Percentiles rank a stretch among this genome's conserved stretches.
phyloP scores from a whole-genome alignment of 108 stramenopile species.

The Phaeodactylum tricornutum region DNA sequence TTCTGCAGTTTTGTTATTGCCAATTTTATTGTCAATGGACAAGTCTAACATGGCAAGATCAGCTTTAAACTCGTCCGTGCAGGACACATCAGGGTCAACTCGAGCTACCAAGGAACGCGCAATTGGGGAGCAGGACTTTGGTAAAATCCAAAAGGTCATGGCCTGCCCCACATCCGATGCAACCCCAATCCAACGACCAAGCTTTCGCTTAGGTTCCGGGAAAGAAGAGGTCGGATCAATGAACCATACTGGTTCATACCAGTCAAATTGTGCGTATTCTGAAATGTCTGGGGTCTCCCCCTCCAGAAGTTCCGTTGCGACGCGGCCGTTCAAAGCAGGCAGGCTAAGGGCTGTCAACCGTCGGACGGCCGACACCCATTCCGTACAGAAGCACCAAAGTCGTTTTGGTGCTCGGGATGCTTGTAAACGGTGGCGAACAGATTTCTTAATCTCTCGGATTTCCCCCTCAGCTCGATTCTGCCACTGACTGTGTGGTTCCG shows the following conservation, averaged over 20 bases:
- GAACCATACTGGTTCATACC: conserved; percentile 31
- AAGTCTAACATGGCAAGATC: too few relatives aligned
- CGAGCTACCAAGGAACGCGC: too few relatives aligned
- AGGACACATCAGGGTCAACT: too few relatives aligned
- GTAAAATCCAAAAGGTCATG: conserved; percentile 24
- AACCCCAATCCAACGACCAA: conserved; percentile 27
- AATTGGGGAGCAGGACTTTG: too few relatives aligned
- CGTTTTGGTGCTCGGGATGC: too few relatives aligned
- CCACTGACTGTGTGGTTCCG: not conserved
- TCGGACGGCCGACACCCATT: conserved; percentile 4
- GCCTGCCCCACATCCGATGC: conserved; percentile 15
- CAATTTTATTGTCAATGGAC: too few relatives aligned
- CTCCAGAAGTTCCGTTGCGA: conserved; percentile 14
- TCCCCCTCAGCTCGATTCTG: not conserved
- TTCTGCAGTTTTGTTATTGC: too few relatives aligned
- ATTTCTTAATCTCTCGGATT: too few relatives aligned
- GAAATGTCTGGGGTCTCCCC: conserved; percentile 30
- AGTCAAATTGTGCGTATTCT: conserved; percentile 24
- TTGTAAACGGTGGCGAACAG: too few relatives aligned
- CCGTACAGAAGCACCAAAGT: conserved; percentile 16
- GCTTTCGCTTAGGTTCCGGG: conserved; percentile 1
- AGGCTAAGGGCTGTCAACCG: conserved; percentile 2
- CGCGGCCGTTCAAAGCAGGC: not conserved
- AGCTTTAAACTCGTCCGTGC: too few relatives aligned
- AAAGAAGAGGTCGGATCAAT: conserved; percentile 1